Evolutionary conservation across 192 early-diverging fungal genomes (phyloP), one percentile per base, ranked within the genome.

Genomic region (Backusella circina): DNA sequence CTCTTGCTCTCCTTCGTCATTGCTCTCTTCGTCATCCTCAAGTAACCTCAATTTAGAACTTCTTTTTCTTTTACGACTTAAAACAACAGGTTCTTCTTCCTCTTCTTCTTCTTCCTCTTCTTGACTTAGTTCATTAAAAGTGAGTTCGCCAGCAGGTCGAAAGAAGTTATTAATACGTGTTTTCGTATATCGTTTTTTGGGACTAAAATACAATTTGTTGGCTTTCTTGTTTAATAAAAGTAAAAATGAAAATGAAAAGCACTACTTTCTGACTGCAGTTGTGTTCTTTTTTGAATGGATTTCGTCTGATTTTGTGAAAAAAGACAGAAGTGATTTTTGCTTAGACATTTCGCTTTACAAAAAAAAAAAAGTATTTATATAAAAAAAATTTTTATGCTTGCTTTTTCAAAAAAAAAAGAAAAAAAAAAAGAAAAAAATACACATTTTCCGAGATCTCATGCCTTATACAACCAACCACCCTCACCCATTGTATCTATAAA

Each of bases 401-500:
- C n/a, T n/a, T n/a, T n/a, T n/a, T n/a, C n/a, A 41, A 23, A 44
- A 41, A 41, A 69, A 69, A 21, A 39, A 39, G 13, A 68, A 28
- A 44, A 26, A 41, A 69, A 36, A 67, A 67, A 67, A 18, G 13
- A 41, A 13, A 13, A 16, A 44, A 44, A 44, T 16, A 44, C 41
- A 18, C 13, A 67, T 47, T 44, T n/a, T 8, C 37, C 21, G 7
- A 15, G 2, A 38, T 47, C 2, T 47, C 47, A 70, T 50, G 61
- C 36, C 15, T 50, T 61, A 32, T 38, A 69, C 4, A 69, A 5
- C 74, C 74, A 75, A 23, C 65, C 74, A 57, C 71, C 77, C 23
- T 73, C 77, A 61, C 77, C 77, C 77, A 78, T 72, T 5, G 77
- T 78, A 41, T 78, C 77, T 33, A 78, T 72, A 74, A 78, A 79